Percentiles rank a stretch among this genome's conserved stretches.
Evolutionary conservation across 2,329 filamentous ascomycete species (phyloP).

Genomic region (Nemania sp.): DNA sequence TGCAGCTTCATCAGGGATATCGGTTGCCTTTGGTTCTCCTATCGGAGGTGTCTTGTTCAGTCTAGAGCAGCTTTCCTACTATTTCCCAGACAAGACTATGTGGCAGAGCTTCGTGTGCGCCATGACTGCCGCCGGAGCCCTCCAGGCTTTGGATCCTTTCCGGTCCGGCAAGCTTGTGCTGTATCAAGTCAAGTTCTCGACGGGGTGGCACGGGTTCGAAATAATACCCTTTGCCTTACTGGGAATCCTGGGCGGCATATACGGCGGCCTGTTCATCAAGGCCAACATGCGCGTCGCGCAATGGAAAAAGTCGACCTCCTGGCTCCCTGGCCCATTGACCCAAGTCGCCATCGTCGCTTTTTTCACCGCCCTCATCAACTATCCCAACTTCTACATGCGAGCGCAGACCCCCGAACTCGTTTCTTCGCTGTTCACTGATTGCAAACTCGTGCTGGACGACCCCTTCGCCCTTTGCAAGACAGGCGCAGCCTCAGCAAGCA

Average conservation of each 20-base stretch:
- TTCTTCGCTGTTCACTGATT: constrained; percentile 89
- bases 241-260: constrained; percentile 88
- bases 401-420: constrained; percentile 90
- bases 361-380: constrained; percentile 87
- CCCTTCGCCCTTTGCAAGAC: constrained; percentile 89
- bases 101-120: constrained; percentile 99
- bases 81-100: constrained; percentile 99
- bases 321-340: constrained; percentile 71
- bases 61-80: constrained; percentile 93
- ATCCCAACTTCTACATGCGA: constrained; percentile 94
- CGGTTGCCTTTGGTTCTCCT: constrained; percentile 94
- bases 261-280: constrained; percentile 93
- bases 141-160: constrained; percentile 93
- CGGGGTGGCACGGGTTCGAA: constrained; percentile 93
- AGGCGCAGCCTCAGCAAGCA: constrained; percentile 77
- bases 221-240: constrained; percentile 84
- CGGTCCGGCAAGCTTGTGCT: constrained; percentile 92
- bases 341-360: constrained; percentile 82
- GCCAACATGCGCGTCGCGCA: constrained; percentile 84
- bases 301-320: constrained; percentile 71
- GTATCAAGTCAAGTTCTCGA: constrained; percentile 92
- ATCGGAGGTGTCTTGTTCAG: constrained; percentile 87
- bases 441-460: constrained; percentile 79
- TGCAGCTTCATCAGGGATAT: constrained; percentile 86
- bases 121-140: constrained; percentile 94